These are phyloP conservation scores for Epithemia pelagica DNA, from an alignment of 108 stramenopile species.

Conservation along the genomic window DNA sequence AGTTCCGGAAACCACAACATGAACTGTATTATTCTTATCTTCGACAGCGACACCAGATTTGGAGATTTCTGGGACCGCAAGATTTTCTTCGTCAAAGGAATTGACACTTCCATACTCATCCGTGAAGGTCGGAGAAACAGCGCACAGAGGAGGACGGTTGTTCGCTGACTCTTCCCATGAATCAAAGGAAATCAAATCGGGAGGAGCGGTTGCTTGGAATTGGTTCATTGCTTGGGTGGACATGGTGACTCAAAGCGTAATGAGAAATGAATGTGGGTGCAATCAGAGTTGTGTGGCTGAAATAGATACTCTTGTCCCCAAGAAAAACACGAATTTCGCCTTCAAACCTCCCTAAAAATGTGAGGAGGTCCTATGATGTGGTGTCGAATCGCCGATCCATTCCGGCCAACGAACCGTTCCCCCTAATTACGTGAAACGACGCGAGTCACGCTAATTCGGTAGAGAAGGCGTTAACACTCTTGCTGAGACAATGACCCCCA, in stretches of 20 bases:
- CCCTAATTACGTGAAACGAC: neutral
- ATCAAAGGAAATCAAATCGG: slow-evolving; percentile 6
- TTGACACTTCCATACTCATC: neutral
- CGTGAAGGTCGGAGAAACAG: neutral
- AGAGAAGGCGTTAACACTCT: neutral
- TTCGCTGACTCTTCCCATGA: slow-evolving; percentile 2
- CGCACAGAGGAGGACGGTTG: neutral
- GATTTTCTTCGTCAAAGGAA: neutral
- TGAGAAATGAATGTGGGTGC: neutral
- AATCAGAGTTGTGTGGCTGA: neutral
- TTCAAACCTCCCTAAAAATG: neutral
- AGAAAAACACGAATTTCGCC: neutral
- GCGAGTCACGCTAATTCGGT: neutral
- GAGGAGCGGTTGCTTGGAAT: neutral
- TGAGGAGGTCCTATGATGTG: neutral
- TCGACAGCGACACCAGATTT: neutral
- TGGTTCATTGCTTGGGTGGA: neutral
- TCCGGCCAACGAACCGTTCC: no score
- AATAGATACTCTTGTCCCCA: neutral
- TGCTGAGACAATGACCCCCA: neutral
- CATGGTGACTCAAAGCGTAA: neutral
- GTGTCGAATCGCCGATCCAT: neutral
- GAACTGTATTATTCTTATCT: neutral
- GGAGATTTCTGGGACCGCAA: neutral
- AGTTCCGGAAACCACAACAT: neutral